Conservation (phyloP, 495 filamentous ascomycete species). For the Filosporella fistucella region DNA sequence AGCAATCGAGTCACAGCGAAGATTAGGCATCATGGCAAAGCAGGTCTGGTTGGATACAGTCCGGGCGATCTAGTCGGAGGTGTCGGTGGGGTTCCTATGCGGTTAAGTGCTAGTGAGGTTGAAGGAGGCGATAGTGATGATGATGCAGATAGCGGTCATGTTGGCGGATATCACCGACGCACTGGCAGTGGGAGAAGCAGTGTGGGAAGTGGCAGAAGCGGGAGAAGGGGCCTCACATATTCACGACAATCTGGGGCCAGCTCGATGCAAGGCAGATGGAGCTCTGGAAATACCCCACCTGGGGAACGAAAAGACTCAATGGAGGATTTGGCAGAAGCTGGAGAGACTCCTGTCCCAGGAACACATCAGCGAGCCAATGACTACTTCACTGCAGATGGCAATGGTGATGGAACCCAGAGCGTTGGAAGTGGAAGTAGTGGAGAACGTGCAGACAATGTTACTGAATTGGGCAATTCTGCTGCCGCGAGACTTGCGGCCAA, state of each 20-base stretch:
- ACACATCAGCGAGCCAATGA: constrained; percentile 28
- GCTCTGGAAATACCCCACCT: constrained; percentile 64
- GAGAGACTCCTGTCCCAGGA: constrained; percentile 20
- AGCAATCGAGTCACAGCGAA: constrained; percentile 64
- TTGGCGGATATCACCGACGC: constrained; percentile 60
- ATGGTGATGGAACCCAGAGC: constrained; percentile 32
- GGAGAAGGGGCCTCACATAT: constrained; percentile 32
- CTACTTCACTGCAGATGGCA: constrained; percentile 36
- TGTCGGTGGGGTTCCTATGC: constrained; percentile 75
- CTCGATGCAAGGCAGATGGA: constrained; percentile 48
- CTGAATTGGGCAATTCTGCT: constrained; percentile 31
- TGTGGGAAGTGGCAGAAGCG: constrained; percentile 61
- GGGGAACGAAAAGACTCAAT: constrained; percentile 26
- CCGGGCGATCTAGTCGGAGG: constrained; percentile 69
- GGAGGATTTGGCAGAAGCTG: constrained; percentile 15
- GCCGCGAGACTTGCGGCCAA: constrained; percentile 43
- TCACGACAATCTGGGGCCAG: constrained; percentile 27
- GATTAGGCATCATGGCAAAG: constrained; percentile 74
- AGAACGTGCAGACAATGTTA: constrained; percentile 44
- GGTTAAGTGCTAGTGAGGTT: constrained; percentile 90
- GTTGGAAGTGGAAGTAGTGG: constrained; percentile 46
- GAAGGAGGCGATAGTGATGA: constrained; percentile 77
- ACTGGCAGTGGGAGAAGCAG: constrained; percentile 75
- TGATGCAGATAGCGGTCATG: constrained; percentile 57
- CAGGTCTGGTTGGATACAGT: constrained; percentile 65